These are phyloP conservation scores for Aspergillus ellipticus DNA, from an alignment of 495 filamentous ascomycete genomes.

Conservation along the genomic window DNA sequence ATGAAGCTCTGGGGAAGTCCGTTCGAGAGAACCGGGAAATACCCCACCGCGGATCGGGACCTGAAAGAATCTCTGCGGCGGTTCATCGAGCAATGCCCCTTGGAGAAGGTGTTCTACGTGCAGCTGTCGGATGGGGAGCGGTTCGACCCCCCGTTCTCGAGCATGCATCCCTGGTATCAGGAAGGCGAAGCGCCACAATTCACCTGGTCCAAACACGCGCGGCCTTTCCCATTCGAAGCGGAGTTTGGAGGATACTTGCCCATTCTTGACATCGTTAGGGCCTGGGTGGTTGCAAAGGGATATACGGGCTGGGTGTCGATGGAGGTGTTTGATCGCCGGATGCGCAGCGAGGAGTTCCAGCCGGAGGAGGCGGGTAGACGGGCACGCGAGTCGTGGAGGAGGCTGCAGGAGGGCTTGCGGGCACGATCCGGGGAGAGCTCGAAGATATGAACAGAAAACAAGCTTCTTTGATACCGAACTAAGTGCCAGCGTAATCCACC, in stretches of 20 bases:
- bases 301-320: conserved; percentile 70
- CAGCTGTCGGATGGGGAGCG: conserved; percentile 71
- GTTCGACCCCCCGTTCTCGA: conserved; percentile 54
- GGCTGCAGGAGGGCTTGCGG: conserved; percentile 9
- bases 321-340: conserved; percentile 66
- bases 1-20: conserved; percentile 65
- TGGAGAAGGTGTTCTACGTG: conserved; percentile 67
- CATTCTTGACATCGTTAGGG: conserved; percentile 28
- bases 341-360: conserved; percentile 45
- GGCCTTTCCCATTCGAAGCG: conserved; percentile 65
- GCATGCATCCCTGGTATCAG: conserved; percentile 59
- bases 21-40: conserved; percentile 45
- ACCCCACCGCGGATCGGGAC: conserved; percentile 48
- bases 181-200: conserved; percentile 61
- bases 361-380: conserved; percentile 19
- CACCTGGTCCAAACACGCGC: conserved; percentile 72
- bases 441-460: not conserved
- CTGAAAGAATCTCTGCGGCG: conserved; percentile 52
- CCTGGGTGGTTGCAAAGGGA: conserved; percentile 58
- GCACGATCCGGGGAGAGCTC: not conserved
- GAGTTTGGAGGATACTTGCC: conserved; percentile 65
- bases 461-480: not conserved
- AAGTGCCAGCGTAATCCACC: not conserved
- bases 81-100: conserved; percentile 50
- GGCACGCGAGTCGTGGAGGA: conserved; percentile 26